Evolutionary conservation across 2,329 filamentous ascomycete genomes (phyloP).

Genomic region (Aspergillus sp.): DNA sequence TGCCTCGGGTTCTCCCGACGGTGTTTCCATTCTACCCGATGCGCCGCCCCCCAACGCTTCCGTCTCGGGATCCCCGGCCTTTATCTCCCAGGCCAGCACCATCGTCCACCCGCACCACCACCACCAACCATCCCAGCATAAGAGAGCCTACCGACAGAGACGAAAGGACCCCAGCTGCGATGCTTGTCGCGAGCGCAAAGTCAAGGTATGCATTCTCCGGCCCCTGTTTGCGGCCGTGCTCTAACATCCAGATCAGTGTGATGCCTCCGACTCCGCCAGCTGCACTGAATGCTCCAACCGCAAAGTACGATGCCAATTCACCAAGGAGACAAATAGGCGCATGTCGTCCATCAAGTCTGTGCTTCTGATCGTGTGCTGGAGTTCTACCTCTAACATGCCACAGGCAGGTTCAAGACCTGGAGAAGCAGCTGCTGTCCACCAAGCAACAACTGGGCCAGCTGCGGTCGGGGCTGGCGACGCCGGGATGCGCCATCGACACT

Average conservation of each 20-base stretch:
- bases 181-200: conserved; percentile 77
- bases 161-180: conserved; percentile 97
- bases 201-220: conserved; percentile 41
- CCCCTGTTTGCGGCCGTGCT: conserved; percentile 1
- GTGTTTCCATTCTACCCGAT: conserved; percentile 26
- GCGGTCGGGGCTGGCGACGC: conserved; percentile 51
- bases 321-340: conserved; percentile 93
- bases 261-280: conserved; percentile 90
- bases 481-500: conserved; percentile 37
- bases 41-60: conserved; percentile 29
- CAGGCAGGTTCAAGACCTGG: conserved; percentile 85
- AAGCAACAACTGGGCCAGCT: conserved; percentile 71
- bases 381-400: conserved; percentile 7
- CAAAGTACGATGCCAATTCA: conserved; percentile 96
- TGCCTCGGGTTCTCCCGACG: conserved; percentile 32
- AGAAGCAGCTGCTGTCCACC: conserved; percentile 75
- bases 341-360: conserved; percentile 95
- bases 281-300: conserved; percentile 96
- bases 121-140: conserved; percentile 61
- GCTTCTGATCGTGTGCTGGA: conserved; percentile 2
- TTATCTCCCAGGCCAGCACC: conserved; percentile 26
- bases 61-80: conserved; percentile 25
- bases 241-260: conserved; percentile 52
- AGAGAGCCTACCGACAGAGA: conserved; percentile 86
- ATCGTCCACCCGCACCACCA: conserved; percentile 46